Percentiles rank a stretch among this genome's conserved stretches.
Conservation (phyloP, 1,284 basidiomycete species). For the Fomitopsis schrenkii region DNA sequence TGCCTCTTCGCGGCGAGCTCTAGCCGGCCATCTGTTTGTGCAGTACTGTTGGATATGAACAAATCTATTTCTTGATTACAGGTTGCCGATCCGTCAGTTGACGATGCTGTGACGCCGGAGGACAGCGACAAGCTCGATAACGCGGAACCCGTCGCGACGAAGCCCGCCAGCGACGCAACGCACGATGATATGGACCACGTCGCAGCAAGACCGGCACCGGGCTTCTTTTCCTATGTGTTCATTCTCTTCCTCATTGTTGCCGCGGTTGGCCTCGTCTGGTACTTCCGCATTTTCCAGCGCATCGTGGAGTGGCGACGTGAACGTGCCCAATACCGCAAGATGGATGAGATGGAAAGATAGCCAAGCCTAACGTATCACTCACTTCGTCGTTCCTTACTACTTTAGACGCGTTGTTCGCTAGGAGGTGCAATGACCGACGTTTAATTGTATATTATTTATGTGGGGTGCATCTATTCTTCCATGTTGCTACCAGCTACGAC, state of each 20-base stretch:
- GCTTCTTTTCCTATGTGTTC: conserved; percentile 16
- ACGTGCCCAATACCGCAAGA: conserved; percentile 42
- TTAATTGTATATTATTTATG: no score
- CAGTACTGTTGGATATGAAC: conserved; percentile 41
- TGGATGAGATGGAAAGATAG: conserved; percentile 52
- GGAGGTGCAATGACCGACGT: no score
- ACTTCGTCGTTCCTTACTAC: not conserved
- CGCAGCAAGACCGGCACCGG: conserved; percentile 18
- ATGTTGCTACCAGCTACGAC: no score
- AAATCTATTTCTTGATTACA: conserved; percentile 35
- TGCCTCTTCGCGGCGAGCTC: conserved; percentile 90
- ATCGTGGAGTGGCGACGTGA: conserved; percentile 30
- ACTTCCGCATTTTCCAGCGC: conserved; percentile 44
- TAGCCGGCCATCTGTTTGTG: conserved; percentile 47
- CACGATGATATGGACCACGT: conserved; percentile 8
- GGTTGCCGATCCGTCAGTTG: conserved; percentile 5
- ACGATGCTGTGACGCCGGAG: not conserved
- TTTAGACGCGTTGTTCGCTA: not conserved
- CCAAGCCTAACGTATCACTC: not conserved
- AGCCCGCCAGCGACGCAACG: not conserved
- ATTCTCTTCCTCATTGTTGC: conserved; percentile 14
- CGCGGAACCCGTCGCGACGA: conserved; percentile 2
- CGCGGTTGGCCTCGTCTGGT: conserved; percentile 50
- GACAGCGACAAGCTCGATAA: conserved; percentile 5
- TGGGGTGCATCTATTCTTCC: no score